Percentiles rank a stretch among this genome's conserved stretches.
These are phyloP conservation scores for Anethum foeniculum DNA, from an alignment of 140 eudicot species.

Conservation along the genomic window DNA sequence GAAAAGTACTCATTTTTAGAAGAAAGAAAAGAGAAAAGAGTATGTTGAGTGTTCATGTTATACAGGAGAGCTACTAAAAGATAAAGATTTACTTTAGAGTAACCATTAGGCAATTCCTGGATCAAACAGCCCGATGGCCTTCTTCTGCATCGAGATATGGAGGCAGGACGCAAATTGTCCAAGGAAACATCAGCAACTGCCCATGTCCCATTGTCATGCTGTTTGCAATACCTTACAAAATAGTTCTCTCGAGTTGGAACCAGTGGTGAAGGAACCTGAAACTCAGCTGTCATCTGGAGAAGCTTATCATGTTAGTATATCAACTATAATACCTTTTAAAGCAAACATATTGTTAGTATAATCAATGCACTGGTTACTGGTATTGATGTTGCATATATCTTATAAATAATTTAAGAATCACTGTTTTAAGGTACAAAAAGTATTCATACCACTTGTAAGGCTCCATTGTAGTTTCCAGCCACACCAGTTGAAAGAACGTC, in stretches of 20 bases:
- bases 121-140: constrained; percentile 96
- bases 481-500: constrained; percentile 95
- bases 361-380: background rate
- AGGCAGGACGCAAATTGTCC: constrained; percentile 56
- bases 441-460: constrained; percentile 79
- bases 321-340: background rate
- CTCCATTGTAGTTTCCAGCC: constrained; percentile 93
- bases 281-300: constrained; percentile 89
- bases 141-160: constrained; percentile 54
- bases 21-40: background rate
- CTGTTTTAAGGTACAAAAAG: background rate
- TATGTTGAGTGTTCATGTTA: too few relatives aligned
- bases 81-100: constrained; percentile 56
- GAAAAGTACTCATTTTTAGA: background rate
- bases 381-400: background rate
- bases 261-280: constrained; percentile 87
- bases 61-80: background rate
- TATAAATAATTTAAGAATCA: background rate
- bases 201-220: constrained; percentile 73
- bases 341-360: background rate
- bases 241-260: constrained; percentile 94
- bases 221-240: constrained; percentile 85
- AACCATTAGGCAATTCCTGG: constrained; percentile 85
- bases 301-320: background rate
- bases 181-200: constrained; percentile 88